Evolutionary conservation across 805 yeast species (phyloP).

Genomic region (Nakazawaea ishiwadae): DNA sequence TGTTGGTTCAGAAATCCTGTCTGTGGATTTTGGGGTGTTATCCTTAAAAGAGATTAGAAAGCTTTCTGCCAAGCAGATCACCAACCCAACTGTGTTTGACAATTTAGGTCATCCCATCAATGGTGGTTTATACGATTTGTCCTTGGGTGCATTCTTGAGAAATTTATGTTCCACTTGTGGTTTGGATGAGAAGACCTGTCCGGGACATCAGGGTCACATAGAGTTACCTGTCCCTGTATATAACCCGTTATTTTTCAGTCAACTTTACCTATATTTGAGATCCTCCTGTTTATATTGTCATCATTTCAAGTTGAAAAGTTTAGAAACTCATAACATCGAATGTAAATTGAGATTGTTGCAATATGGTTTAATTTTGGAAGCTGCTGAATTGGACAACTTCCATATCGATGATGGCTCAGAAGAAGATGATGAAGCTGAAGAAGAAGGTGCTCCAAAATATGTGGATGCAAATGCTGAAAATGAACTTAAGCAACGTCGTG

Average conservation of each 20-base stretch:
- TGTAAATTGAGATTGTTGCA: conserved; percentile 81
- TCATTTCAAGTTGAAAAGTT: conserved; percentile 63
- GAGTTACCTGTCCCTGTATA: conserved; percentile 94
- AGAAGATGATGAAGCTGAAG: conserved; percentile 41
- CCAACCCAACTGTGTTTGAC: conserved; percentile 94
- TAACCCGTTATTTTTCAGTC: conserved; percentile 91
- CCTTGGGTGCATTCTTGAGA: conserved; percentile 90
- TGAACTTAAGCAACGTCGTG: conserved; percentile 56
- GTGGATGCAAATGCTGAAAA: conserved; percentile 35
- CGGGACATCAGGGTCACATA: conserved; percentile 98
- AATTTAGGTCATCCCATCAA: conserved; percentile 92
- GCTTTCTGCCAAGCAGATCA: conserved; percentile 90
- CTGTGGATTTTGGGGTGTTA: conserved; percentile 89
- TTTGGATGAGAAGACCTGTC: conserved; percentile 87
- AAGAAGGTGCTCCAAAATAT: conserved; percentile 19
- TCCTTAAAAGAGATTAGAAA: conserved; percentile 77
- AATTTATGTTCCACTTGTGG: conserved; percentile 96
- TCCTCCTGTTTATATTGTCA: conserved; percentile 89
- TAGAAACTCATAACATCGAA: conserved; percentile 70
- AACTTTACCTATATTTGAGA: conserved; percentile 79
- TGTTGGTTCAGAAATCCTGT: conserved; percentile 87
- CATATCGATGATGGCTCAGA: conserved; percentile 28
- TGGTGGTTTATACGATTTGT: conserved; percentile 90
- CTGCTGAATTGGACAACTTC: conserved; percentile 67
- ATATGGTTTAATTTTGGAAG: conserved; percentile 81